Percentiles rank a stretch among this genome's conserved stretches.
phyloP scores from a whole-genome alignment of 2,329 filamentous ascomycete species.

The Pseudogymnoascus sp. region DNA sequence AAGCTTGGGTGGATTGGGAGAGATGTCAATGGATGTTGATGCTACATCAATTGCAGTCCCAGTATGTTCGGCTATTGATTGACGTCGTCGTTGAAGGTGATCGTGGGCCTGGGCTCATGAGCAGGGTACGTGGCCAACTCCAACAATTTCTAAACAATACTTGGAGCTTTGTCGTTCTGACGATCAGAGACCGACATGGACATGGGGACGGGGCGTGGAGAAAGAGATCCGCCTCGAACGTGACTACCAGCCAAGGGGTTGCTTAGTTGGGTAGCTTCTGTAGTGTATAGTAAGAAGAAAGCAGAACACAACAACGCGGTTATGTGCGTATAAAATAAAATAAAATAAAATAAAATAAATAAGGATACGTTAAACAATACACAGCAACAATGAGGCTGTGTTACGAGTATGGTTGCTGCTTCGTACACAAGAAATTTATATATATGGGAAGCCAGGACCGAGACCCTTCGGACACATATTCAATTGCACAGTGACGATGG shows the following conservation, averaged over 20 bases:
- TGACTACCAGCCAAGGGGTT: slow-evolving; percentile 3
- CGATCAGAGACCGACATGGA: slow-evolving; percentile 7
- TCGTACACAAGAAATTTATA: background rate
- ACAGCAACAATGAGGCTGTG: background rate
- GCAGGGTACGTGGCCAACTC: slow-evolving; percentile 7
- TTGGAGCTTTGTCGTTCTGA: slow-evolving; percentile 8
- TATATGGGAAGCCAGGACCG: background rate
- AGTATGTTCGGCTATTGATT: background rate
- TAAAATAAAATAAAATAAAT: background rate
- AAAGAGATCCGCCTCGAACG: slow-evolving; percentile 8
- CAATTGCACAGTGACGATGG: background rate
- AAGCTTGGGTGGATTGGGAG: background rate
- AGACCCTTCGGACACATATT: slow-evolving; percentile 9
- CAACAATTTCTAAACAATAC: slow-evolving; percentile 9
- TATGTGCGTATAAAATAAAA: background rate
- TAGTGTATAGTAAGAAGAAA: background rate
- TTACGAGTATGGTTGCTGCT: background rate
- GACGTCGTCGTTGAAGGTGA: background rate
- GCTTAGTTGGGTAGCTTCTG: background rate
- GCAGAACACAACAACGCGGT: background rate
- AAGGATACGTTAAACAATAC: background rate
- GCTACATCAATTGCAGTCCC: background rate
- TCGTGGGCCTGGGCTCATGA: background rate
- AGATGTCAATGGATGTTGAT: slow-evolving; percentile 3
- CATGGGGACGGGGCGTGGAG: background rate